Percentiles rank a stretch among this genome's conserved stretches.
These are phyloP conservation scores for Tulasnella sp. DNA, from an alignment of 768 basidiomycete species.

Conservation along the genomic window DNA sequence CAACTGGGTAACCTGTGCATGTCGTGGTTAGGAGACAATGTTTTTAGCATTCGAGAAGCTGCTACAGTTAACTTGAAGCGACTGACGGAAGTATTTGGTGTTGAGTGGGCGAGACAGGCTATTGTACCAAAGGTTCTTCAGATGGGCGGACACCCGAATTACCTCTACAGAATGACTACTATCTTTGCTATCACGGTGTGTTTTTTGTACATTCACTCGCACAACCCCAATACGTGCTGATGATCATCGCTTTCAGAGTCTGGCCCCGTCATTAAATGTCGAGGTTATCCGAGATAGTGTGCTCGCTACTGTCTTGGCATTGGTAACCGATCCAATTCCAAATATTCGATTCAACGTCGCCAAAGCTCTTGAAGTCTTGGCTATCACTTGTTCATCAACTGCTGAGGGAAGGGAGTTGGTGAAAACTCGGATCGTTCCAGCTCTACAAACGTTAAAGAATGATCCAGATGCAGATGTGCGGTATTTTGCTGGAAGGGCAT, in stretches of 20 bases:
- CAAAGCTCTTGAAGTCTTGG: constrained; percentile 84
- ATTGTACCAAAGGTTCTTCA: constrained; percentile 96
- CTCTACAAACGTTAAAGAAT: constrained; percentile 70
- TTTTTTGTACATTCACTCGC: too few species aligned
- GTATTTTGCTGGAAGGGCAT: constrained; percentile 77
- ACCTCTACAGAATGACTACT: constrained; percentile 96
- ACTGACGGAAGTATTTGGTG: constrained; percentile 94
- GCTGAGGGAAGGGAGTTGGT: constrained; percentile 65
- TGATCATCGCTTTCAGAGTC: constrained; percentile 46
- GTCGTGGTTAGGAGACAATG: constrained; percentile 97
- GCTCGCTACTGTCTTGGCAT: constrained; percentile 65
- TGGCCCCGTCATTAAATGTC: constrained; percentile 75
- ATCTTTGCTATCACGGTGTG: constrained; percentile 94
- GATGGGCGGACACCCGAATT: constrained; percentile 95
- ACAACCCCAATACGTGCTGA: too few species aligned
- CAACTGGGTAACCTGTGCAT: constrained; percentile 94
- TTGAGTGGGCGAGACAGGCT: constrained; percentile 87
- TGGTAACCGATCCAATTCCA: constrained; percentile 84
- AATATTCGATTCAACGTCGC: constrained; percentile 99
- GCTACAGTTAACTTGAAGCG: constrained; percentile 95
- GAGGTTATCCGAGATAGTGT: constrained; percentile 76
- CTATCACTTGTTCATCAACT: constrained; percentile 47
- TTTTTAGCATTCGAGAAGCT: constrained; percentile 97
- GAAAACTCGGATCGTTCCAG: constrained; percentile 61
- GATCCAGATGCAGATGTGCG: constrained; percentile 94